Base-by-base conservation (phyloP, 179 eudicot species). In the Corrigiola litoralis region DNA sequence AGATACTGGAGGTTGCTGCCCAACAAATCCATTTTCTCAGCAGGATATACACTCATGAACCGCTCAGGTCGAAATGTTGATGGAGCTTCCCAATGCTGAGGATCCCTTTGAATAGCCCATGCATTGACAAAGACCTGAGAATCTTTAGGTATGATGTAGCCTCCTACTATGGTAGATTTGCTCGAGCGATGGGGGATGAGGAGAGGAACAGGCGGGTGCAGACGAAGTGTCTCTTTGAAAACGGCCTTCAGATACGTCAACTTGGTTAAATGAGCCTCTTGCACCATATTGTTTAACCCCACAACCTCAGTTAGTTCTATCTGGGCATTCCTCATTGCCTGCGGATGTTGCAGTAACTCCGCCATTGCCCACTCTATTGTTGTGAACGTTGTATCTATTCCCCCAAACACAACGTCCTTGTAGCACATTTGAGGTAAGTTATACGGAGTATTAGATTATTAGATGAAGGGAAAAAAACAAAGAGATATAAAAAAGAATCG, bases 81-180 rank as follows among this genome's bases (percentile, higher is more conserved):
- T 0, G 87, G 87, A 9, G 65, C 62, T 21, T 67, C 67, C 96
- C 96, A 86, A 40, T 73, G 25, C 0, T 53, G 17, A 2, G 89
- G 83, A 59, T 88, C 89, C 40, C 92, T 73, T 2, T 86, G 89
- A 2, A 84, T 80, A 0, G 80, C 77, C 82, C 85, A 86, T 3
- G 51, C 75, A 36, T 85, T 85, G 0, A 83, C 80, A 16, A 79
- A 63, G 8, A 54, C 53, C 32, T 44, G 51, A 50, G 71, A 55
- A 5, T 49, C 59, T 31, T 72, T 72, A 9, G 67, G 62, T 32
- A 72, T 16, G 10, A 8, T 51, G 41, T 58, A 72, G 11, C 61
- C 76, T 42, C 76, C 76, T 51, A 72, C 17, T 7, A 37, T 21
- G 12, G 76, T 23, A 41, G 47, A 8, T 17, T 27, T 50, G 28